A percentile compares a stretch with the other conserved stretches of the same genome.
These are phyloP conservation scores for Sugiyamaella lignohabitans DNA, from an alignment of 805 yeast genomes.

Conservation along the genomic window DNA sequence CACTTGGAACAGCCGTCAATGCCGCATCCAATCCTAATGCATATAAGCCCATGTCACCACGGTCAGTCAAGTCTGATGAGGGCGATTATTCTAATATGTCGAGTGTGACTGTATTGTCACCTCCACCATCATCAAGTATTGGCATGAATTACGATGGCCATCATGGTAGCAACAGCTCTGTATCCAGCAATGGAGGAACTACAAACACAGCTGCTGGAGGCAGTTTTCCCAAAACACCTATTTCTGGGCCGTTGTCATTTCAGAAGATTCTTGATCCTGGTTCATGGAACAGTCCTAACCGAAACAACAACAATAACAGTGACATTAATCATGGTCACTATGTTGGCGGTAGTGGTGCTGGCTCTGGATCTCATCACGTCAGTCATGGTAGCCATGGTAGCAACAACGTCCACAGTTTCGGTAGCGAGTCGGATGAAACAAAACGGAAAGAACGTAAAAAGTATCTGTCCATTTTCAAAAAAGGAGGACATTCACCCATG, in stretches of 20 bases:
- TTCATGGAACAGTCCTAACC: conserved; percentile 21
- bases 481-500: background rate
- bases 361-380: background rate
- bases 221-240: background rate
- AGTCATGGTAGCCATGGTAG: background rate
- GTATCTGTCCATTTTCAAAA: conserved; percentile 6
- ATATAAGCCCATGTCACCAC: background rate
- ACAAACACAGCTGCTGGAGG: background rate
- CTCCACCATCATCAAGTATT: conserved; percentile 5
- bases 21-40: too few species aligned
- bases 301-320: background rate
- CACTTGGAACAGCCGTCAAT: background rate
- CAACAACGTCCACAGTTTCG: conserved; percentile 4
- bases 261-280: conserved; percentile 12
- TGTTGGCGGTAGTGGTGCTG: background rate
- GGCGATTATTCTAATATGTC: conserved; percentile 4
- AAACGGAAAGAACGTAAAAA: conserved; percentile 17
- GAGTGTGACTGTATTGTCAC: conserved; percentile 13
- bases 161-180: too few species aligned
- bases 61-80: background rate
- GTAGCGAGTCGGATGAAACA: conserved; percentile 35
- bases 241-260: conserved; percentile 14
- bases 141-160: too few species aligned
- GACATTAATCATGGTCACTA: too few species aligned
- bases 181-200: too few species aligned